Base-by-base conservation (phyloP, 2,329 filamentous ascomycete species). In the Metarhizium brunneum region DNA sequence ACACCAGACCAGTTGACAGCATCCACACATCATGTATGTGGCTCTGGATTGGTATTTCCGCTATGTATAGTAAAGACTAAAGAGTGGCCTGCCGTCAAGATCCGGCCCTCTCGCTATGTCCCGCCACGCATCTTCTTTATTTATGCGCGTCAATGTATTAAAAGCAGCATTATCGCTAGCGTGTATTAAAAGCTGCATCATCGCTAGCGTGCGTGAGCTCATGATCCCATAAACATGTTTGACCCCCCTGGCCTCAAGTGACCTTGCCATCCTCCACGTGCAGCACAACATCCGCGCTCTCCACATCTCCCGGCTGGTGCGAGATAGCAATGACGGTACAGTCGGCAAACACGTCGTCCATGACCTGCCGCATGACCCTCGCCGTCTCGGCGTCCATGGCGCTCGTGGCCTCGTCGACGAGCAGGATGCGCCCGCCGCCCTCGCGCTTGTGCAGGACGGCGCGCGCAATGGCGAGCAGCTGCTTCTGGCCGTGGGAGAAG, bases 401-500 rank as follows among this genome's bases (percentile, higher is more conserved):
- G 25, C 57, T 59, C 7, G 57, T 57, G 4, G 53, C 55, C 49
- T 59, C 57, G n/a, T 59, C 55, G 8, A 56, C n/a, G 4, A 57
- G 30, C 10, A 59, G 14, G 10, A 59, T 32, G 13, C 25, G 25
- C 30, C 47, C 50, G 18, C 25, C 16, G 40, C 45, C 43, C 7
- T 36, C 49, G 1, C 20, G 14, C 4, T 56, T 52, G 38, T 57
- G 57, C 16, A 57, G 43, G 8, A 57, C 8, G 4, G 55, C 51
- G n/a, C 62, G 56, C 2, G 57, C 58, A 3, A 63, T 53, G 14
- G 55, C 56, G 11, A 62, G 30, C 4, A 61, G 55, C 53, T 62
- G 61, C 47, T 56, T 55, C 47, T 64, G 56, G 1, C 62, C 60
- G 10, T 54, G 50, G 10, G 58, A 62, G 18, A 63, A 43, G 3